Base-by-base conservation (phyloP, 352 stramenopile species). In the Pythium brachiatum region DNA sequence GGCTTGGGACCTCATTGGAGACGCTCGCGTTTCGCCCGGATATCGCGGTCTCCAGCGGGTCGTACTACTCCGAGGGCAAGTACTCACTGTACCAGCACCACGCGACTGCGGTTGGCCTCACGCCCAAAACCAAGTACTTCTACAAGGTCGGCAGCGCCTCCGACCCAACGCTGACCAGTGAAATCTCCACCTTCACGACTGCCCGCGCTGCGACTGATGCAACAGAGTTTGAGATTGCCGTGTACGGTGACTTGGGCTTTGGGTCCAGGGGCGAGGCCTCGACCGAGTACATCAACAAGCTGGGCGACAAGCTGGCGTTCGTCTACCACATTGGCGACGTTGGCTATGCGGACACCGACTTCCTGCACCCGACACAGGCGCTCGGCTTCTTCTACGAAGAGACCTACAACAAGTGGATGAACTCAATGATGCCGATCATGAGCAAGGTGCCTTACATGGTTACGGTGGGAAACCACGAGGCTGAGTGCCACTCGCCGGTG, bases 331-430 rank as follows among this genome's bases (percentile, higher is more conserved):
- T n/a, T n/a, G n/a, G n/a, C n/a, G n/a, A n/a, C n/a, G n/a, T n/a
- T n/a, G n/a, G n/a, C n/a, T n/a, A n/a, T n/a, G n/a, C n/a, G n/a
- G n/a, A n/a, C n/a, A n/a, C n/a, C n/a, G n/a, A n/a, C n/a, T n/a
- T n/a, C n/a, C n/a, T n/a, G n/a, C n/a, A n/a, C n/a, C n/a, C n/a
- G n/a, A n/a, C n/a, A n/a, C n/a, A n/a, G n/a, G n/a, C n/a, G n/a
- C n/a, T n/a, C n/a, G 68, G 64, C 13, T 78, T 76, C 53, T 78
- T 72, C 57, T 78, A 78, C 34, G 67, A 78, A 31, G 62, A 76
- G 51, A 66, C 60, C 25, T 92, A 82, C 62, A 88, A 95, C 68
- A 70, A 47, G 29, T 95, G 68, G 65, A 86, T 91, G 78, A 75
- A 79, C 23, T 54, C 57, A 20, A 47, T 89, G 29, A 39, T 72